Evolutionary conservation across 2,329 filamentous ascomycete species (phyloP).

Genomic region (Aspergillus japonicus): DNA sequence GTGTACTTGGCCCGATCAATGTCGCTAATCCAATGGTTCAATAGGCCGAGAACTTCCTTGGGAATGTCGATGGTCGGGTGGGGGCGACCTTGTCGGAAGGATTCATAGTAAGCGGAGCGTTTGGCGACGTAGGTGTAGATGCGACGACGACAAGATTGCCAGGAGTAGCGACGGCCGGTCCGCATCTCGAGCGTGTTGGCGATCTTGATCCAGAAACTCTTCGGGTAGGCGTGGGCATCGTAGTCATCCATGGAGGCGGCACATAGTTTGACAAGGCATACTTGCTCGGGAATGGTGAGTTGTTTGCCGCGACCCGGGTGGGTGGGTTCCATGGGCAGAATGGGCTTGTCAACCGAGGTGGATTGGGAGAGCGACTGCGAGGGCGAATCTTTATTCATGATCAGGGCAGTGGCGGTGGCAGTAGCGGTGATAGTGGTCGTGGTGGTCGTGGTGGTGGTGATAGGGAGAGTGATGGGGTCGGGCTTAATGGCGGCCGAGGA

Average conservation of each 20-base stretch:
- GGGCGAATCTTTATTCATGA: neutral
- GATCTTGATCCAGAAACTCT: constrained; percentile 25
- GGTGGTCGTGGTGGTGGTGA: neutral
- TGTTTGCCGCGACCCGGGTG: constrained; percentile 12
- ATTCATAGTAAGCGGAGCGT: constrained; percentile 11
- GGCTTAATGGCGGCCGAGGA: constrained; percentile 4
- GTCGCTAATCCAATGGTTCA: constrained; percentile 18
- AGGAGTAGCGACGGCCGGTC: constrained; percentile 28
- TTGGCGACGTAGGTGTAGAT: constrained; percentile 20
- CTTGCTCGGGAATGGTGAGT: constrained; percentile 15
- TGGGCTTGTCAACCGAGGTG: neutral
- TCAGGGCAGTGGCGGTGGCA: neutral
- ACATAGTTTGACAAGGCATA: constrained; percentile 20
- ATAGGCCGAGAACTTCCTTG: constrained; percentile 2
- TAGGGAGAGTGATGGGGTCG: constrained; percentile 2
- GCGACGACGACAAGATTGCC: constrained; percentile 30
- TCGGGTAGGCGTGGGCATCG: constrained; percentile 16
- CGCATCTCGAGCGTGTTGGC: constrained; percentile 13
- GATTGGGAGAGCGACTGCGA: constrained; percentile 7
- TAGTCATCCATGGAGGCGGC: constrained; percentile 16
- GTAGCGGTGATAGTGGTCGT: neutral
- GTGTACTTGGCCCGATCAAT: neutral
- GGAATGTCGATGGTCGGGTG: constrained; percentile 7
- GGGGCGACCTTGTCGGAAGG: constrained; percentile 6
- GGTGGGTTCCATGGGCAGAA: neutral